Conservation (phyloP, 768 basidiomycete species). For the Gloeophyllum trabeum region DNA sequence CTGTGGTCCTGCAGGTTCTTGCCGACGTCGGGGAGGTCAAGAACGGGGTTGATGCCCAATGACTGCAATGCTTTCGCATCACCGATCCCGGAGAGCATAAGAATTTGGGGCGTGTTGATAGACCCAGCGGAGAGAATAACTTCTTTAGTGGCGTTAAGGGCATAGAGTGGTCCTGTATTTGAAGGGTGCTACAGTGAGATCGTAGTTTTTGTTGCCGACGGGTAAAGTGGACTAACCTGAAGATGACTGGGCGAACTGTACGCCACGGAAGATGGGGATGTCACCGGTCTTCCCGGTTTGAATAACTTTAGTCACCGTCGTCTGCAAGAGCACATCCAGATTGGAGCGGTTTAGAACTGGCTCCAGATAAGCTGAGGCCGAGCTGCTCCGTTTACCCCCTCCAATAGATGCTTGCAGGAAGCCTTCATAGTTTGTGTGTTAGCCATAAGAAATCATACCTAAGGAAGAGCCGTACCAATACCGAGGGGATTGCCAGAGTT, state of each 20-base stretch:
- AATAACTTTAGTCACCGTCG: not conserved
- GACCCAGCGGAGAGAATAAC: conserved; percentile 16
- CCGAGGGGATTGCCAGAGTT: conserved; percentile 32
- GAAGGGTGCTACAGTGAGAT: not conserved
- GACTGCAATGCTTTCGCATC: conserved; percentile 17
- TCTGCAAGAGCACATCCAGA: not conserved
- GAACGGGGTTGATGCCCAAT: conserved; percentile 17
- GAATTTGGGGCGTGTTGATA: conserved; percentile 15
- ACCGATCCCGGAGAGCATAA: conserved; percentile 22
- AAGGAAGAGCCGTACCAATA: no score
- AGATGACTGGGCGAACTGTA: not conserved
- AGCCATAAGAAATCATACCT: no score
- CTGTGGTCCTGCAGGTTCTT: conserved; percentile 25
- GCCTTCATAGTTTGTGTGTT: no score
- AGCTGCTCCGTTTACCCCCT: conserved; percentile 2
- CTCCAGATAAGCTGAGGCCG: not conserved
- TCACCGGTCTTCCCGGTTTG: not conserved
- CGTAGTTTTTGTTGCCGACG: no score
- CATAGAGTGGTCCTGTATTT: not conserved
- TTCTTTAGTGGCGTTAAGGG: conserved; percentile 8
- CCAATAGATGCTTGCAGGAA: conserved; percentile 6
- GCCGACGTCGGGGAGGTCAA: conserved; percentile 31
- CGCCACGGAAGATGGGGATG: not conserved
- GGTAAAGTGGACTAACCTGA: conserved; percentile 12
- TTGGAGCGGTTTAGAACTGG: not conserved